Conservation (phyloP, 2,329 filamentous ascomycete genomes). For the Samsoniella hepiali region DNA sequence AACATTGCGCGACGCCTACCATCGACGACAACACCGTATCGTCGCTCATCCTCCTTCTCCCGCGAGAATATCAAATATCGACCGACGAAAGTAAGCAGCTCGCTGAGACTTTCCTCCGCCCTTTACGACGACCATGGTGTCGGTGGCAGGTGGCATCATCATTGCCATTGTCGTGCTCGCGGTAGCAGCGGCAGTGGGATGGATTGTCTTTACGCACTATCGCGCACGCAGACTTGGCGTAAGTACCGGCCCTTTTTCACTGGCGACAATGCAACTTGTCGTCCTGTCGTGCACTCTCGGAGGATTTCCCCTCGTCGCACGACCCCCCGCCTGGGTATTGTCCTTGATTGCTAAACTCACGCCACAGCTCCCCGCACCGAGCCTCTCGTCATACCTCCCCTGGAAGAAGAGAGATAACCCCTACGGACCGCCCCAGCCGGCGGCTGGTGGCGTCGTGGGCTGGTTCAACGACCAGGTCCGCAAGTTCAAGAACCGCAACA, state of each 20-base stretch:
- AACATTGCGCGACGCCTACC: background rate
- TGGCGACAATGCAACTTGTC: background rate
- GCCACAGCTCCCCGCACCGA: constrained; percentile 64
- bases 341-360: background rate
- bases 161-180: constrained; percentile 67
- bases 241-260: constrained; percentile 30
- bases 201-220: constrained; percentile 68
- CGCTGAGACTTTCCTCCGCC: background rate
- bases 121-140: constrained; percentile 45
- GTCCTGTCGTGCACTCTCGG: background rate
- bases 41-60: background rate
- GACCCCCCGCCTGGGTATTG: background rate
- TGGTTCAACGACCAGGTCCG: constrained; percentile 69
- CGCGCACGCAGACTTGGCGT: constrained; percentile 70
- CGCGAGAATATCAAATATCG: background rate
- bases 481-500: constrained; percentile 62
- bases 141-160: constrained; percentile 64
- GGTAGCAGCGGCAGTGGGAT: constrained; percentile 56
- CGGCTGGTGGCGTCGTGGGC: constrained; percentile 62
- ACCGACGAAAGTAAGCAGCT: background rate
- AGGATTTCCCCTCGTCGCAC: constrained; percentile 3
- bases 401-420: constrained; percentile 54
- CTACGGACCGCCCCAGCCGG: constrained; percentile 51
- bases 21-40: background rate
- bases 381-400: constrained; percentile 66